These are phyloP conservation scores for Trichoderma pleuroti DNA, from an alignment of 2,329 filamentous ascomycete genomes.

Conservation along the genomic window DNA sequence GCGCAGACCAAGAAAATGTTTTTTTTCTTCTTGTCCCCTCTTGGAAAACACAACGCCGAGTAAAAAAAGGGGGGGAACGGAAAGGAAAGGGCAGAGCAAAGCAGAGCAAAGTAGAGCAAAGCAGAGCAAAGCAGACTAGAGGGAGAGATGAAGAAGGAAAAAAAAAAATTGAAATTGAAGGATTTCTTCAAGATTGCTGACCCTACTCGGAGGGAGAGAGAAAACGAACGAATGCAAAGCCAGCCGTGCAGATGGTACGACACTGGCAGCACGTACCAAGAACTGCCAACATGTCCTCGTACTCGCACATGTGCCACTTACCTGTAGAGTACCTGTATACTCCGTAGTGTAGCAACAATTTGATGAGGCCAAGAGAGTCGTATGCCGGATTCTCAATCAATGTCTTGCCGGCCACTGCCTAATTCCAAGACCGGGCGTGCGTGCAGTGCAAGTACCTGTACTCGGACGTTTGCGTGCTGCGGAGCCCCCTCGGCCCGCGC, in stretches of 20 bases:
- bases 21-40: not conserved
- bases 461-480: slow-evolving; percentile 10
- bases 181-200: not conserved
- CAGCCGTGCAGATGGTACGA: not conserved
- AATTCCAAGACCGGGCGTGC: not conserved
- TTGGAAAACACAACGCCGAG: not conserved
- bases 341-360: no score
- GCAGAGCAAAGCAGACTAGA: not conserved
- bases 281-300: not conserved
- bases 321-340: not conserved
- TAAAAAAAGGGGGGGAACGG: not conserved
- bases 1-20: slow-evolving; percentile 8
- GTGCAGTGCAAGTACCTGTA: not conserved
- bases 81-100: not conserved
- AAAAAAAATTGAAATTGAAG: not conserved
- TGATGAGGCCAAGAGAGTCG: not conserved
- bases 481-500: slow-evolving; percentile 9
- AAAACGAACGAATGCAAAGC: not conserved
- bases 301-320: not conserved
- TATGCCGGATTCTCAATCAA: not conserved
- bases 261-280: not conserved
- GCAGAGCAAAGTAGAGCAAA: not conserved
- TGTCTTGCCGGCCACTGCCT: not conserved
- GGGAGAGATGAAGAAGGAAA: not conserved
- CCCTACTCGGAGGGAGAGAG: not conserved